Percentiles rank a stretch among this genome's conserved stretches.
Conservation (phyloP, 78 protist genomes). For the Dictyostelium firmibasis region DNA sequence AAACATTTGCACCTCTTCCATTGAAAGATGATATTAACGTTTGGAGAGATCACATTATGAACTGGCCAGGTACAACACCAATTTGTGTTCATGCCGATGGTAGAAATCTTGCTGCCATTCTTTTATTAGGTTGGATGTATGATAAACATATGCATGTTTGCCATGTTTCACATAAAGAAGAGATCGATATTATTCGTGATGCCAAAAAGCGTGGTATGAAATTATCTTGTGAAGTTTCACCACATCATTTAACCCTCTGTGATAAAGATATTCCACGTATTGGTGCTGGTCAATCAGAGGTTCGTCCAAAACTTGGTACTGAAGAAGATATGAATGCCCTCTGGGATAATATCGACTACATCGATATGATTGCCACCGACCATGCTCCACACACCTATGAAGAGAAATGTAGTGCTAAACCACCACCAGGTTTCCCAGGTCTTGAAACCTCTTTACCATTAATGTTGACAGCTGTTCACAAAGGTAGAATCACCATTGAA, state of each 20-base stretch:
- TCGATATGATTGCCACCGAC: slow-evolving; percentile 88
- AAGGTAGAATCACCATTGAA: slow-evolving; percentile 81
- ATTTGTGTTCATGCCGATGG: slow-evolving; percentile 84
- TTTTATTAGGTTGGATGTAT: slow-evolving; percentile 64
- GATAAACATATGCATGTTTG: slow-evolving; percentile 79
- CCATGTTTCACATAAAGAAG: slow-evolving; percentile 73
- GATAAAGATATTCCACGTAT: slow-evolving; percentile 67
- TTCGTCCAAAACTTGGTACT: slow-evolving; percentile 74
- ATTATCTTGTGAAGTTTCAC: slow-evolving; percentile 87
- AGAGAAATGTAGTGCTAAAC: slow-evolving; percentile 72
- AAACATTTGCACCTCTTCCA: slow-evolving; percentile 71
- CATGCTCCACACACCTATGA: slow-evolving; percentile 86
- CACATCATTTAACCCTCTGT: slow-evolving; percentile 63
- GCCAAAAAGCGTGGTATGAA: slow-evolving; percentile 79
- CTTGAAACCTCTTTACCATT: slow-evolving; percentile 82
- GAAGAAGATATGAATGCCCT: slow-evolving; percentile 72
- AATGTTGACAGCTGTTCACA: slow-evolving; percentile 79
- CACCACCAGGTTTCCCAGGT: slow-evolving; percentile 90
- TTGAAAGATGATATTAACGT: slow-evolving; percentile 70
- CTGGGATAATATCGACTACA: slow-evolving; percentile 86
- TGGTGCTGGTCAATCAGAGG: slow-evolving; percentile 55
- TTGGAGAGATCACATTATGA: slow-evolving; percentile 80
- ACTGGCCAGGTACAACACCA: slow-evolving; percentile 76
- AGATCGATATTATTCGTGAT: slow-evolving; percentile 80
- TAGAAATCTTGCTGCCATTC: slow-evolving; percentile 74